Evolutionary conservation across 345 rosid genomes (phyloP), one percentile per base, ranked within the genome.

Genomic region (Geranium brycei): DNA sequence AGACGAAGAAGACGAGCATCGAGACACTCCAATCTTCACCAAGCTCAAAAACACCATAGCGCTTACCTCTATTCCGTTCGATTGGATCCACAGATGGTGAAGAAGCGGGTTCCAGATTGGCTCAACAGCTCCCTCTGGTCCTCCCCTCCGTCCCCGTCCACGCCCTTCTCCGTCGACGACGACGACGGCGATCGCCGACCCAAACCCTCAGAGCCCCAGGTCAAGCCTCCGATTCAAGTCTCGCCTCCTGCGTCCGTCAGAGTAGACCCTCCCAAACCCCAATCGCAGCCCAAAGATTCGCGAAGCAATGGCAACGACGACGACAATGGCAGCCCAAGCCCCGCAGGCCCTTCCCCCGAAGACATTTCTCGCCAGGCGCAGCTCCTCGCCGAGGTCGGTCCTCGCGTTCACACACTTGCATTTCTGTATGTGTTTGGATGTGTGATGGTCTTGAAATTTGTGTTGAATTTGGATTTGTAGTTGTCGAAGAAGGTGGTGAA

Each of bases 81-180:
- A 51, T 66, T 60, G 7, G 64, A 64, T 55, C 64, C 57, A 51
- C 67, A 60, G 66, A 92, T 89, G 97, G 88, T 75, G 73, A 92
- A 79, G 83, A 92, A 89, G 77, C 80, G 77, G 38, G 84, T 89
- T 28, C 98, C 98, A 47, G 98, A 92, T 78, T 92, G 98, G 98
- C 91, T 92, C 75, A 92, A 92, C 77, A 92, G 93, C 72, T 83
- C 97, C 19, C 76, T 92, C 63, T 92, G 97, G 97, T 84, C 87
- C 64, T 57, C 82, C 58, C 77, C 86, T 23, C 62, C 61, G 7
- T 7, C 61, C 5, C 18, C 61, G 2, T 8, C 61, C 6, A 1
- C 61, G 2, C 17, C 74, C 28, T 32, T 58, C 31, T 12, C 66
- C 38, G 19, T 82, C 63, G 72, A 78, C 17, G 32, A 51, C 68